These are phyloP conservation scores for Kockiozyma suomiensis DNA, from an alignment of 805 yeast species.

Conservation along the genomic window DNA sequence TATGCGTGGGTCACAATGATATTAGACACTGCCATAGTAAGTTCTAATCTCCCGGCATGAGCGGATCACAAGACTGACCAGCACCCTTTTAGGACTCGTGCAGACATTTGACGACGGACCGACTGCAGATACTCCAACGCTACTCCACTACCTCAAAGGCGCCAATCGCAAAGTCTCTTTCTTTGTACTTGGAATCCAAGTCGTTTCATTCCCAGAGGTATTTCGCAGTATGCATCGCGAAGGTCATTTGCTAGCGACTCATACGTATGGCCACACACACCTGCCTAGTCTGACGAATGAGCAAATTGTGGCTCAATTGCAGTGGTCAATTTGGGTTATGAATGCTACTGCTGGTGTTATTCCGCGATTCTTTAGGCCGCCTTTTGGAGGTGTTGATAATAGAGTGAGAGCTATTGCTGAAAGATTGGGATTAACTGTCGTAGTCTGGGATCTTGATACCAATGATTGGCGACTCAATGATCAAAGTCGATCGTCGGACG, in stretches of 20 bases:
- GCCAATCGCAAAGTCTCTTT: constrained; percentile 61
- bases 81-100: constrained; percentile 49
- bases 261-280: constrained; percentile 90
- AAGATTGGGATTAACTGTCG: constrained; percentile 84
- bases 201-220: constrained; percentile 73
- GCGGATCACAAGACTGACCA: background rate
- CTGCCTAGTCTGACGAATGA: constrained; percentile 78
- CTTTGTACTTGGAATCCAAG: constrained; percentile 81
- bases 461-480: constrained; percentile 82
- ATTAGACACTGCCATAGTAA: constrained; percentile 23
- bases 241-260: constrained; percentile 84
- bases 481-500: constrained; percentile 51
- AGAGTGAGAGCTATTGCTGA: constrained; percentile 77
- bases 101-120: constrained; percentile 98
- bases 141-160: constrained; percentile 55
- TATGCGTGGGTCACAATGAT: constrained; percentile 25
- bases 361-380: constrained; percentile 95
- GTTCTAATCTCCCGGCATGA: constrained; percentile 1
- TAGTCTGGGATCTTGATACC: constrained; percentile 88
- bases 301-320: constrained; percentile 80
- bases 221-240: constrained; percentile 56
- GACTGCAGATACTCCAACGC: constrained; percentile 63
- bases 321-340: constrained; percentile 98
- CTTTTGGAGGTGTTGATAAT: constrained; percentile 91
- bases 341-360: constrained; percentile 86